Conservation (phyloP, 495 filamentous ascomycete species). For the Neurospora cerealis region DNA sequence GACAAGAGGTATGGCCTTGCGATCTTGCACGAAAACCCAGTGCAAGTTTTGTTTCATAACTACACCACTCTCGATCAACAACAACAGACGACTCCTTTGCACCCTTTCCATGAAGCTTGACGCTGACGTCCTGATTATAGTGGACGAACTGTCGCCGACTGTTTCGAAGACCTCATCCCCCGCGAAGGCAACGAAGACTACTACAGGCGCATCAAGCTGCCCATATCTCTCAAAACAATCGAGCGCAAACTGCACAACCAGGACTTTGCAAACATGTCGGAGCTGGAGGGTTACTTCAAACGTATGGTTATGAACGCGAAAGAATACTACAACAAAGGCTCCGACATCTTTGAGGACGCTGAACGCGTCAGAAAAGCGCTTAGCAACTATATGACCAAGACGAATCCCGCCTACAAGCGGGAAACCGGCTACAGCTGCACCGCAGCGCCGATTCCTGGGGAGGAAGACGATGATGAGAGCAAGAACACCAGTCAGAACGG, state of each 20-base stretch:
- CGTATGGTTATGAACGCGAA: conserved; percentile 71
- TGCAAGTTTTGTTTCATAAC: background rate
- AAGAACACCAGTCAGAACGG: background rate
- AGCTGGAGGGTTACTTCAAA: conserved; percentile 64
- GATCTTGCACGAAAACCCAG: background rate
- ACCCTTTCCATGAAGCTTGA: background rate
- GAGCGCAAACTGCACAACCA: conserved; percentile 55
- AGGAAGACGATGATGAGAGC: conserved; percentile 21
- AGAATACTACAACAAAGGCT: conserved; percentile 54
- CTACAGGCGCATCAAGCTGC: conserved; percentile 59
- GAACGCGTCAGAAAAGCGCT: conserved; percentile 65
- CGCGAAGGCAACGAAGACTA: conserved; percentile 57
- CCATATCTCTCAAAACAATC: conserved; percentile 66
- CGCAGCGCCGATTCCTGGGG: conserved; percentile 46
- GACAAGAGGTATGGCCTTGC: conserved; percentile 55
- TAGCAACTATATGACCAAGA: conserved; percentile 64
- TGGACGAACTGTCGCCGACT: conserved; percentile 56
- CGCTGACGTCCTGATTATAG: conserved; percentile 27
- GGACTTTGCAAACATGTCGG: conserved; percentile 52
- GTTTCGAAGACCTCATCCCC: conserved; percentile 61
- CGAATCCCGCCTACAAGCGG: conserved; percentile 61
- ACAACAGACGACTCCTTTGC: background rate
- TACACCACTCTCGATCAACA: background rate
- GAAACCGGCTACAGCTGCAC: conserved; percentile 46
- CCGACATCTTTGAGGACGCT: conserved; percentile 59